Evolutionary conservation across 2,329 filamentous ascomycete genomes (phyloP).

Genomic region (Fusarium kyushuense): DNA sequence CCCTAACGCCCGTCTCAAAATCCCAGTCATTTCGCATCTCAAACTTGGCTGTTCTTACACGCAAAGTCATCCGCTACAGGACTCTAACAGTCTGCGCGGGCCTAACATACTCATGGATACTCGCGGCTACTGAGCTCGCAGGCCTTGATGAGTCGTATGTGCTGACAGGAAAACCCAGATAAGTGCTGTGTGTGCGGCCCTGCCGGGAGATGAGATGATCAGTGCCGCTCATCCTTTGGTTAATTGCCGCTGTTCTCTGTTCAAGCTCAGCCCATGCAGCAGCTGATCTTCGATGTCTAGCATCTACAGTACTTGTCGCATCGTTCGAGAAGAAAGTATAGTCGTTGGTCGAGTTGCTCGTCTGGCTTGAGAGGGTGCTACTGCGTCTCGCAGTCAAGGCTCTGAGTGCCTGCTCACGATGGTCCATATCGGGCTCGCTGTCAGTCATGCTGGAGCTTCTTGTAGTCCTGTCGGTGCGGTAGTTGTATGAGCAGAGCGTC

Average conservation of each 20-base stretch:
- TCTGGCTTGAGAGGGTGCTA: constrained; percentile 15
- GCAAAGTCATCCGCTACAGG: constrained; percentile 13
- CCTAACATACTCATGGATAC: constrained; percentile 38
- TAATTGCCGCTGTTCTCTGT: constrained; percentile 13
- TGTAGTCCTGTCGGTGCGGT: neutral
- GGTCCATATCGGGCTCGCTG: constrained; percentile 29
- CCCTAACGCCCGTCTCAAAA: constrained; percentile 1
- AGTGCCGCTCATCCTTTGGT: constrained; percentile 17
- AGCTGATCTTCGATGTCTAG: constrained; percentile 25
- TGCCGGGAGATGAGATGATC: constrained; percentile 22
- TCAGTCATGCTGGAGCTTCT: constrained; percentile 14
- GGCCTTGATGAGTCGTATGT: constrained; percentile 24
- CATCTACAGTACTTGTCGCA: constrained; percentile 21
- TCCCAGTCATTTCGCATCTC: constrained; percentile 4
- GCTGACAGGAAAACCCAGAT: constrained; percentile 26
- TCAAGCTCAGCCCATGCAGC: constrained; percentile 39
- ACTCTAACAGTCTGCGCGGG: constrained; percentile 22
- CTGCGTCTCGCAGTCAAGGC: constrained; percentile 28
- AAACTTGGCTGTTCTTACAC: neutral
- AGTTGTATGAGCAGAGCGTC: constrained; percentile 43
- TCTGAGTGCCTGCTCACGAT: constrained; percentile 36
- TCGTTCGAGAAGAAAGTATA: constrained; percentile 44
- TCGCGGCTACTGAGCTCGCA: constrained; percentile 28
- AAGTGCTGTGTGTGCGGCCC: constrained; percentile 24
- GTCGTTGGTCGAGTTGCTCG: constrained; percentile 31